Evolutionary conservation across 177 flowering plant species (phyloP).

Genomic region (Vitis hybrid): DNA sequence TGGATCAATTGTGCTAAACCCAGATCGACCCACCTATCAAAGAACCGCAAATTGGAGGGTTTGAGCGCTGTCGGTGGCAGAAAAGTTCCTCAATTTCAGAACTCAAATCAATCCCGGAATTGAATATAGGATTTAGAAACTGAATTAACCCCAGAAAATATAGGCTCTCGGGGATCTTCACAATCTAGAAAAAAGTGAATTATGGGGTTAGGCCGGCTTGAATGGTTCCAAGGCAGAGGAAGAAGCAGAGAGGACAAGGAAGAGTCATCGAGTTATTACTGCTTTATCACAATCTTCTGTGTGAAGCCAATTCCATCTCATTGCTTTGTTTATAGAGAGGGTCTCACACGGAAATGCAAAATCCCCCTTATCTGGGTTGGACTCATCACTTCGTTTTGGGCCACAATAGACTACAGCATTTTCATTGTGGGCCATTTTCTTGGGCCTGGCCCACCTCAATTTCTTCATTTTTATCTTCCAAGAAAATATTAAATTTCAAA

Average conservation of each 20-base stretch:
- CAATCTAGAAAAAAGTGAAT: not conserved
- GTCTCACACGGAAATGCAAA: not conserved
- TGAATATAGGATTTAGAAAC: not conserved
- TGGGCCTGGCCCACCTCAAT: constrained; percentile 4
- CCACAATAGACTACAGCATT: too few species aligned
- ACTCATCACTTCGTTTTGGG: too few species aligned
- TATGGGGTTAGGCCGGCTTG: constrained; percentile 12
- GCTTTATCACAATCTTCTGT: too few species aligned
- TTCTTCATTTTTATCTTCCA: not conserved
- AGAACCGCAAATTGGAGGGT: constrained; percentile 1
- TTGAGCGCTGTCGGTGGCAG: too few species aligned
- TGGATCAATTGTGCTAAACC: constrained; percentile 5
- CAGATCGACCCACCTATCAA: constrained; percentile 19
- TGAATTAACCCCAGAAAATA: not conserved
- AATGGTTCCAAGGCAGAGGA: constrained; percentile 2
- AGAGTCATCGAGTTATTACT: not conserved
- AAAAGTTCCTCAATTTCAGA: too few species aligned
- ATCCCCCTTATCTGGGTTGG: too few species aligned
- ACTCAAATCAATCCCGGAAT: too few species aligned
- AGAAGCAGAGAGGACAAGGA: constrained; percentile 13
- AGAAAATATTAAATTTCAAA: not conserved
- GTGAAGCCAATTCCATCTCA: not conserved
- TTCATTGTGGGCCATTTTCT: constrained; percentile 14
- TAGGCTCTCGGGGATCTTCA: not conserved
- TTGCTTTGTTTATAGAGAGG: not conserved